These are phyloP conservation scores for Globisporangium emineosum DNA, from an alignment of 352 stramenopile genomes.

Conservation along the genomic window DNA sequence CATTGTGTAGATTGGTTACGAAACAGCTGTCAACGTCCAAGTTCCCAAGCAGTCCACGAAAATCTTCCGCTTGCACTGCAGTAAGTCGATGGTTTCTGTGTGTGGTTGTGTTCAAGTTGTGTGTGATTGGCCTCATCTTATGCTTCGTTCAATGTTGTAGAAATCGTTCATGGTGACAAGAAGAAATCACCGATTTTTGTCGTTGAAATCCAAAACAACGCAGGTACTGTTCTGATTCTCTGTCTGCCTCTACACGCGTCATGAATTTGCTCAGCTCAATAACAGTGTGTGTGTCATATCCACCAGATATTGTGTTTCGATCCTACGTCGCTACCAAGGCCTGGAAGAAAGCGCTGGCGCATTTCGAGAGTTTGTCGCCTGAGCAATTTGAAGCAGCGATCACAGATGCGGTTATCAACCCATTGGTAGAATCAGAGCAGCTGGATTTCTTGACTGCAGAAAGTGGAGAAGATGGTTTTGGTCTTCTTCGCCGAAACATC, in stretches of 20 bases:
- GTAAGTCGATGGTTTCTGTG: constrained; percentile 24
- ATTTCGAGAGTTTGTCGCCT: constrained; percentile 59
- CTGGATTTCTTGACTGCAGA: constrained; percentile 48
- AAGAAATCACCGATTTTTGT: constrained; percentile 80
- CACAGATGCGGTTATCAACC: constrained; percentile 19
- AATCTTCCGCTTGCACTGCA: constrained; percentile 49
- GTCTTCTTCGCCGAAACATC: constrained; percentile 68
- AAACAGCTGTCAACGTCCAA: constrained; percentile 57
- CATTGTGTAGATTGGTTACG: constrained; percentile 47
- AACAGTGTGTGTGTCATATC: constrained; percentile 4
- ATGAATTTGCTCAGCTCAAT: constrained; percentile 55
- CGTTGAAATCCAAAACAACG: constrained; percentile 52
- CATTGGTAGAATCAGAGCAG: constrained; percentile 4
- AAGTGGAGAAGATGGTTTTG: constrained; percentile 76
- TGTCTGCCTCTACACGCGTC: neutral
- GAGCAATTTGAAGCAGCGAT: constrained; percentile 45
- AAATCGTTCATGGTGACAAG: constrained; percentile 74
- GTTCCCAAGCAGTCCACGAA: constrained; percentile 26
- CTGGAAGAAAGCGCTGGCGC: constrained; percentile 75
- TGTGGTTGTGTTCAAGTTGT: neutral
- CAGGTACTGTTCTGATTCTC: constrained; percentile 30
- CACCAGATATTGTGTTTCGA: constrained; percentile 66
- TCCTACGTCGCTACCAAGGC: constrained; percentile 77
- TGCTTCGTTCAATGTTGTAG: constrained; percentile 23
- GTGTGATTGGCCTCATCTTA: neutral